These are phyloP conservation scores for Cordyceps militaris DNA, from an alignment of 2,329 filamentous ascomycete species.

Conservation along the genomic window DNA sequence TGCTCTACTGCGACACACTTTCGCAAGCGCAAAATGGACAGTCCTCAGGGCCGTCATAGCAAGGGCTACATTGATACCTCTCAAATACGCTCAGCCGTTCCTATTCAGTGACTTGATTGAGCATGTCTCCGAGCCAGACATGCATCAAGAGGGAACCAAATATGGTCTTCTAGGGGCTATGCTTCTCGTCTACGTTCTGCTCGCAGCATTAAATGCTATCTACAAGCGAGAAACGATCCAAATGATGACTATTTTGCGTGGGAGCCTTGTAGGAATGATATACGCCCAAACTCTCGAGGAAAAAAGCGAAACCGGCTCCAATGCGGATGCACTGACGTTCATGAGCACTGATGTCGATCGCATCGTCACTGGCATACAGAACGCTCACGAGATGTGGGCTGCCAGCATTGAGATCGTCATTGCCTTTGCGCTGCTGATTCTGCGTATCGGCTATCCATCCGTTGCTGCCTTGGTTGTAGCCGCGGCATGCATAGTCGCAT, in stretches of 20 bases:
- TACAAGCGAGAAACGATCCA: slow-evolving; percentile 4
- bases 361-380: not conserved
- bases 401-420: slow-evolving; percentile 1
- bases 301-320: not conserved
- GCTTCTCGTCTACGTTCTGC: not conserved
- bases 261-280: not conserved
- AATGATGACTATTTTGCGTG: slow-evolving; percentile 2
- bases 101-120: slow-evolving; percentile 6
- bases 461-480: not conserved
- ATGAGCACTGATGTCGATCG: slow-evolving; percentile 8
- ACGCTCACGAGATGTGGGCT: slow-evolving; percentile 3
- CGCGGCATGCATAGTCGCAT: not conserved
- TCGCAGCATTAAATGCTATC: not conserved
- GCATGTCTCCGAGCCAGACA: not conserved
- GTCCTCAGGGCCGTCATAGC: not conserved
- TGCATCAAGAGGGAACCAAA: not conserved
- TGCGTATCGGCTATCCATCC: slow-evolving; percentile 3
- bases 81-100: slow-evolving; percentile 6
- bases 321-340: not conserved
- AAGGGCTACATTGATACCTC: not conserved
- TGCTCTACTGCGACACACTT: not conserved
- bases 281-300: not conserved
- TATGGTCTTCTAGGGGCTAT: not conserved
- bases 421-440: not conserved
- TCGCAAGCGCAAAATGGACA: slow-evolving; percentile 2